Conservation (phyloP, 1,284 basidiomycete species). For the Mycena sp. region DNA sequence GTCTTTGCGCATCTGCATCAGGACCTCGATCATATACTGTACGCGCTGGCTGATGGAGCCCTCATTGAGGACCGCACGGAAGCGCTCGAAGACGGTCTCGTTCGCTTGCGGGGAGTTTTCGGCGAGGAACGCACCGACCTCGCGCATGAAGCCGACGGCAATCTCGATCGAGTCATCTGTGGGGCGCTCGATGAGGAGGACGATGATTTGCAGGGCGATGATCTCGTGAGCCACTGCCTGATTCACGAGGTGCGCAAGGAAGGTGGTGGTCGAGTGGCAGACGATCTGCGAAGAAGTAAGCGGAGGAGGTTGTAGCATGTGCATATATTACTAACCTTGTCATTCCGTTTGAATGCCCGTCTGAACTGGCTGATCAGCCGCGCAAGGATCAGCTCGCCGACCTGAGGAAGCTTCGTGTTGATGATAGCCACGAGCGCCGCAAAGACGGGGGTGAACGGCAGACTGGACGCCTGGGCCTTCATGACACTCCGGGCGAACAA, state of each 20-base stretch:
- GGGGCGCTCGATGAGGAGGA: conserved; percentile 93
- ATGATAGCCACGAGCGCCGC: conserved; percentile 94
- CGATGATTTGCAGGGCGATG: conserved; percentile 93
- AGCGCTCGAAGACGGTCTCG: conserved; percentile 93
- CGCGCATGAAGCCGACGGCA: conserved; percentile 96
- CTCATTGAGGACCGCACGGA: conserved; percentile 96
- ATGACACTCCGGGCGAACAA: conserved; percentile 94
- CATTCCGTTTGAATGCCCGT: conserved; percentile 95
- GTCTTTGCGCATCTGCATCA: conserved; percentile 98
- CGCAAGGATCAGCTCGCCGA: conserved; percentile 91
- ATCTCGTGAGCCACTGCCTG: conserved; percentile 96
- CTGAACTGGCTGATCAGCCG: conserved; percentile 96
- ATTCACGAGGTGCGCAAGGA: conserved; percentile 97
- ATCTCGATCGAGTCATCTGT: conserved; percentile 99
- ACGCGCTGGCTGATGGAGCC: conserved; percentile 95
- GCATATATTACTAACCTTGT: conserved; percentile 77
- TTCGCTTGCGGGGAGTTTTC: conserved; percentile 97
- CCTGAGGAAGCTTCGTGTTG: conserved; percentile 97
- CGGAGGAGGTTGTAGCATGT: not conserved
- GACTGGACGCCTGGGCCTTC: conserved; percentile 96
- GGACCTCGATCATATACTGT: conserved; percentile 99
- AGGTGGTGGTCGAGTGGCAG: conserved; percentile 94
- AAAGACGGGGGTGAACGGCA: conserved; percentile 98
- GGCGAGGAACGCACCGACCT: conserved; percentile 94
- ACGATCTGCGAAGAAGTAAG: conserved; percentile 65